Percentiles rank a stretch among this genome's conserved stretches.
phyloP scores from a whole-genome alignment of 129 eudicot species.

The Helianthus tuberosus region DNA sequence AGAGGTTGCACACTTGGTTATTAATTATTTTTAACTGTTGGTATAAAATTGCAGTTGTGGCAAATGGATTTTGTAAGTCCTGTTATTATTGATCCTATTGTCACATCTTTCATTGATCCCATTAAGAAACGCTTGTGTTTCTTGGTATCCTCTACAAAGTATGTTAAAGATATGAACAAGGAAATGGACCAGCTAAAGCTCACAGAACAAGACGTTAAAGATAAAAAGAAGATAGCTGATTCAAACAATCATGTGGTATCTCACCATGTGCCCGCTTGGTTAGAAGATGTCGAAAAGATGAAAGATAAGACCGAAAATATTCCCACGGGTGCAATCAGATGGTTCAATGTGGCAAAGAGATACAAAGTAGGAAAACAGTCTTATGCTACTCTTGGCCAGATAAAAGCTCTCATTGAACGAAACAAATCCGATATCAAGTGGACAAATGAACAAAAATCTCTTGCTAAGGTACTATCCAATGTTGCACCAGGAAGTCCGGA shows the following conservation, averaged over 20 bases:
- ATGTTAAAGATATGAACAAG: neutral
- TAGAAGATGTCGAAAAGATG: neutral
- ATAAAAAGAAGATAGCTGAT: neutral
- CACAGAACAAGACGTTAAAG: neutral
- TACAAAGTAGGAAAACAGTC: slow-evolving; percentile 4
- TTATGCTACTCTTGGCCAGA: neutral
- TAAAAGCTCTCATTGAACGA: neutral
- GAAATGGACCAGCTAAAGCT: neutral
- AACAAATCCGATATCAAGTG: neutral
- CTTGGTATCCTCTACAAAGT: neutral
- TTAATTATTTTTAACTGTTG: neutral
- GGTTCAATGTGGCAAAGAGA: neutral
- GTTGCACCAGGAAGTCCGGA: neutral
- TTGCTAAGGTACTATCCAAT: neutral
- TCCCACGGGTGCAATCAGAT: neutral
- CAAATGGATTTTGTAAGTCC: slow-evolving; percentile 1
- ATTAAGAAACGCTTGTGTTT: neutral
- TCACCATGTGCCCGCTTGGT: neutral
- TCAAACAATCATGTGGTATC: neutral
- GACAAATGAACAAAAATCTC: slow-evolving; percentile 7
- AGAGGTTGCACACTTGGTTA: neutral
- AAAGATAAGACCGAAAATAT: neutral
- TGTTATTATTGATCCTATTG: neutral
- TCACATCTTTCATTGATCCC: neutral
- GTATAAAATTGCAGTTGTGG: neutral